These are phyloP conservation scores for Agastache rugosa DNA, from an alignment of 257 asterid species.

Conservation along the genomic window DNA sequence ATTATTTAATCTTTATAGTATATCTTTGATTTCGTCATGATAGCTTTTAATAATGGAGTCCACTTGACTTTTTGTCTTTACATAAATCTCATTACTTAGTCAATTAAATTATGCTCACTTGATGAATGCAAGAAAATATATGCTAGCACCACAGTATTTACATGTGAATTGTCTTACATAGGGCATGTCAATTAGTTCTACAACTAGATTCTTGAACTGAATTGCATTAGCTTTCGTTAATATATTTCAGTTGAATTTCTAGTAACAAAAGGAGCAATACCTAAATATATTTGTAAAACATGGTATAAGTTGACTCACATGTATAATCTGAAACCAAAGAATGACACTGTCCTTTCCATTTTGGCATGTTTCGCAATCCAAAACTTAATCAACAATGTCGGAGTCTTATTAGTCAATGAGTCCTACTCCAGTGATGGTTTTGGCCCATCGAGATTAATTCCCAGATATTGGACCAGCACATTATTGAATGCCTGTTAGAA, in stretches of 20 bases:
- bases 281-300: constrained; percentile 27
- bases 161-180: constrained; percentile 18
- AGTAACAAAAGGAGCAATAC: constrained; percentile 1
- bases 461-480: constrained; percentile 74
- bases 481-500: constrained; percentile 66
- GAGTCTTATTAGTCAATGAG: constrained; percentile 34
- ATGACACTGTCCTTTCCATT: constrained; percentile 32
- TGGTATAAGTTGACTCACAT: constrained; percentile 38
- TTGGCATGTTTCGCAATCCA: constrained; percentile 36
- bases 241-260: constrained; percentile 18
- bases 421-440: constrained; percentile 51
- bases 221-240: constrained; percentile 16
- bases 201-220: constrained; percentile 5
- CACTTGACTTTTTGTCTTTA: constrained; percentile 29
- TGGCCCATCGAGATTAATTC: constrained; percentile 54
- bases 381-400: constrained; percentile 28
- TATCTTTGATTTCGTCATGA: constrained; percentile 37
- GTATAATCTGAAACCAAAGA: constrained; percentile 42
- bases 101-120: constrained; percentile 31
- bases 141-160: constrained; percentile 27
- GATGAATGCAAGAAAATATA: constrained; percentile 29
- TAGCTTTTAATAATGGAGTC: constrained; percentile 32
- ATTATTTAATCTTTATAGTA: constrained; percentile 32
- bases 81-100: constrained; percentile 16
- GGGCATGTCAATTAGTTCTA: background rate